These are phyloP conservation scores for Teunomyces tritomae DNA, from an alignment of 805 yeast genomes.

Conservation along the genomic window DNA sequence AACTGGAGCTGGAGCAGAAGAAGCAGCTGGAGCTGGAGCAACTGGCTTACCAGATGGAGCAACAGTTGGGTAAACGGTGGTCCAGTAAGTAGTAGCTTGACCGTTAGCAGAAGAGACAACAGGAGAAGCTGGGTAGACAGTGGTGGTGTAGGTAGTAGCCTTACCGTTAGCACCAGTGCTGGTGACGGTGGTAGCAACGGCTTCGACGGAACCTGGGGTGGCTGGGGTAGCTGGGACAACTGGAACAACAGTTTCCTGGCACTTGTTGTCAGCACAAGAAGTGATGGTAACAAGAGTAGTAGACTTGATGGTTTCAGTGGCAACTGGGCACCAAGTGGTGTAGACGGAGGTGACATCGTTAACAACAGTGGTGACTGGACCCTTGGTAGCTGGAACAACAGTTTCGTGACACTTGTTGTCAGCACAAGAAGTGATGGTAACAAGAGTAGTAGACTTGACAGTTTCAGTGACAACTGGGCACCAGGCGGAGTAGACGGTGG, in stretches of 20 bases:
- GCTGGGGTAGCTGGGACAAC: constrained; percentile 21
- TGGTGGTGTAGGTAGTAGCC: constrained; percentile 13
- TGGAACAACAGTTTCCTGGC: constrained; percentile 18
- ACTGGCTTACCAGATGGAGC: constrained; percentile 4
- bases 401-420: constrained; percentile 25
- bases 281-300: constrained; percentile 37
- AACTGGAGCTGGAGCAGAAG: not conserved
- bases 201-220: constrained; percentile 30
- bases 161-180: constrained; percentile 22
- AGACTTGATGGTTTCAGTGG: constrained; percentile 5
- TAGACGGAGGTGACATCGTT: constrained; percentile 36
- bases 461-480: constrained; percentile 22
- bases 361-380: constrained; percentile 28
- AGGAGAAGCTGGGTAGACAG: constrained; percentile 7
- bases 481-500: constrained; percentile 41
- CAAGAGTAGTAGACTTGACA: constrained; percentile 20
- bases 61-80: constrained; percentile 7
- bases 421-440: constrained; percentile 40
- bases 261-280: constrained; percentile 31
- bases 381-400: constrained; percentile 14
- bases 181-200: constrained; percentile 27
- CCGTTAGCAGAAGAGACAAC: constrained; percentile 10
- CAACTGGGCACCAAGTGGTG: constrained; percentile 39
- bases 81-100: constrained; percentile 9
- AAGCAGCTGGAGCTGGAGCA: constrained; percentile 1